Percentiles rank a stretch among this genome's conserved stretches.
Evolutionary conservation across 768 basidiomycete genomes (phyloP).

Genomic region (Phlebiopsis gigantea): DNA sequence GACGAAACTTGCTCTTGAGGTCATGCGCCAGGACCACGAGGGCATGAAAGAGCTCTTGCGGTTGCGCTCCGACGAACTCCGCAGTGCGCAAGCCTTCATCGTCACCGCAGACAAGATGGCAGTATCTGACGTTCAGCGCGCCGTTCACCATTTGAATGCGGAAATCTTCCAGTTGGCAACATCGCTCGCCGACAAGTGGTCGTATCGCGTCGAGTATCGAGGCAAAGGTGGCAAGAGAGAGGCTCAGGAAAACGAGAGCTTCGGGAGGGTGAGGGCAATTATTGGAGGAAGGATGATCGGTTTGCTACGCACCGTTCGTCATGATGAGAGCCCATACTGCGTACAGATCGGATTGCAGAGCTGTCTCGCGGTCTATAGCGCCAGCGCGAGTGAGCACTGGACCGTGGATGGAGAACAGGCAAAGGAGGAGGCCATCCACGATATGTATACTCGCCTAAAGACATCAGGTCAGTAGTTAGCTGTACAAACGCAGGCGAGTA

Average conservation of each 20-base stretch:
- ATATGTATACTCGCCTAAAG: not conserved
- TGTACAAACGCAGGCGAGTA: not conserved
- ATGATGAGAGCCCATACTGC: not conserved
- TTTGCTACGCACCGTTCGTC: not conserved
- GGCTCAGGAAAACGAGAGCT: not conserved
- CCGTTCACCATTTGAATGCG: slow-evolving; percentile 40
- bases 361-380: not conserved
- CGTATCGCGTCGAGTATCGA: not conserved
- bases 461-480: not conserved
- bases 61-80: slow-evolving; percentile 39
- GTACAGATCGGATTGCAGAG: slow-evolving; percentile 1
- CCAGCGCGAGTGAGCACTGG: not conserved
- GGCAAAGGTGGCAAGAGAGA: not conserved
- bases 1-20: slow-evolving; percentile 11
- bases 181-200: slow-evolving; percentile 39
- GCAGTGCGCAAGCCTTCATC: slow-evolving; percentile 41
- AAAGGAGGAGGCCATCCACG: not conserved
- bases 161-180: slow-evolving; percentile 45
- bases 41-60: slow-evolving; percentile 20
- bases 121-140: slow-evolving; percentile 38
- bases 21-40: slow-evolving; percentile 16
- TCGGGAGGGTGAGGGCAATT: not conserved
- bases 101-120: slow-evolving; percentile 38
- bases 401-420: too few relatives aligned
- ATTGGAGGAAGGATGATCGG: not conserved